A percentile compares a stretch with the other conserved stretches of the same genome.
These are phyloP conservation scores for Psophocarpus tetragonolobus DNA, from an alignment of 306 rosid species.

Conservation along the genomic window DNA sequence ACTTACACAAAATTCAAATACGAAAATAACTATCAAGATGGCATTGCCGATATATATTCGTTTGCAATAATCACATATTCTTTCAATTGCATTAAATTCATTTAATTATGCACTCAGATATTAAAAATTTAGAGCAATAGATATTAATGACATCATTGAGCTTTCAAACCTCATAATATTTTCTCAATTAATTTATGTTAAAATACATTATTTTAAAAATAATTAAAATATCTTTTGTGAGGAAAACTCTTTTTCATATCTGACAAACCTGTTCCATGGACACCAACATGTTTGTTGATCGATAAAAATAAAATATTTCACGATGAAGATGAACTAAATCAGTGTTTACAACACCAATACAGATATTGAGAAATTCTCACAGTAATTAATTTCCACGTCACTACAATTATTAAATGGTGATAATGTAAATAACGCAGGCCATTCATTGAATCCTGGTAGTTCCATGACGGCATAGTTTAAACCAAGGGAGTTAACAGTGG, in stretches of 20 bases:
- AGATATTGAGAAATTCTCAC: background rate
- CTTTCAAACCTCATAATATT: background rate
- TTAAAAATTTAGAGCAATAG: background rate
- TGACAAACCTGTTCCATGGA: background rate
- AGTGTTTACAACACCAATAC: background rate
- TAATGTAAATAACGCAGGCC: background rate
- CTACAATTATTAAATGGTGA: background rate
- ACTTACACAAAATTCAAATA: background rate
- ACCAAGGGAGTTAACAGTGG: slow-evolving; percentile 69
- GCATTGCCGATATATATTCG: background rate
- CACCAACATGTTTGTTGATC: background rate
- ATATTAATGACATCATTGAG: background rate
- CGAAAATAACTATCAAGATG: background rate
- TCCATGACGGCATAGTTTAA: slow-evolving; percentile 20
- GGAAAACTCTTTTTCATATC: background rate
- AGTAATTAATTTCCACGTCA: background rate
- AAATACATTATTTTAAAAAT: background rate
- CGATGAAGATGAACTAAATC: background rate
- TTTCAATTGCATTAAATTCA: background rate
- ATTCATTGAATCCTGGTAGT: background rate
- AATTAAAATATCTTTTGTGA: background rate
- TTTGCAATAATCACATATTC: background rate
- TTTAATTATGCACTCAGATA: background rate
- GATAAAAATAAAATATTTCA: background rate
- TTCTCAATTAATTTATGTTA: background rate